Base-by-base conservation (phyloP, 495 filamentous ascomycete genomes). In the Corynascus novoguineensis region DNA sequence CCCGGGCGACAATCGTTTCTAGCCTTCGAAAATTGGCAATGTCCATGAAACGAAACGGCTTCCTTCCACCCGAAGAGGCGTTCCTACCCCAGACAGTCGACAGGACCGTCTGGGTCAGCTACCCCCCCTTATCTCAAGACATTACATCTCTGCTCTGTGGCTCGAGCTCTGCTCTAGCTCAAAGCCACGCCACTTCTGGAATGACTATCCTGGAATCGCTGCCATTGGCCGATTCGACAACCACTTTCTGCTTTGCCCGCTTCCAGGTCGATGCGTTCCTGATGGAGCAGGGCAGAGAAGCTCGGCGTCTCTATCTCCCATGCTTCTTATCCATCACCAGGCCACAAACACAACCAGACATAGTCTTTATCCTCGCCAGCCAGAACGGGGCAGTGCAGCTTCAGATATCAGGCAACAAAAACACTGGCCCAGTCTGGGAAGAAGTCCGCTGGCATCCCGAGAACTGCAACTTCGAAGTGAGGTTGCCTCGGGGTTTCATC, bases 1-100 rank as follows among this genome's bases (percentile, higher is more conserved):
- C 80, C 5, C 78, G 85, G 58, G 75, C 86, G 51, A 68, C 65
- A 2, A 71, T 89, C 5, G 56, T 78, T 34, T 80, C 81, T 21
- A 85, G 82, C 65, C 64, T 96, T 56, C 83, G 81, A 25, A 88
- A 88, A 31, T 65, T 96, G 45, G 76, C 86, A 4, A 78, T 86
- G 61, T 93, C 88, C 1, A 95, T 95, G 82, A 87, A 86, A 67
- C 77, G 86, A 38, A 91, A 92, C 63, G 81, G 84, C 35, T 83
- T 89, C 47, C 72, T 96, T 57, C 80, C 87, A 3, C 78, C 84
- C 1, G 76, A 83, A 25, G 81, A 87, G 31, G 73, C 81, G 15
- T 77, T 82, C 24, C 74, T 88, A 6, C 81, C 81, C 25, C 83
- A 87, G 57, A 80, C 82, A 1, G 77, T 88, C 38, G 84, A 95